These are phyloP conservation scores for Tetradesmus lagerheimii DNA, from an alignment of 139 green algal genomes.

Conservation along the genomic window DNA sequence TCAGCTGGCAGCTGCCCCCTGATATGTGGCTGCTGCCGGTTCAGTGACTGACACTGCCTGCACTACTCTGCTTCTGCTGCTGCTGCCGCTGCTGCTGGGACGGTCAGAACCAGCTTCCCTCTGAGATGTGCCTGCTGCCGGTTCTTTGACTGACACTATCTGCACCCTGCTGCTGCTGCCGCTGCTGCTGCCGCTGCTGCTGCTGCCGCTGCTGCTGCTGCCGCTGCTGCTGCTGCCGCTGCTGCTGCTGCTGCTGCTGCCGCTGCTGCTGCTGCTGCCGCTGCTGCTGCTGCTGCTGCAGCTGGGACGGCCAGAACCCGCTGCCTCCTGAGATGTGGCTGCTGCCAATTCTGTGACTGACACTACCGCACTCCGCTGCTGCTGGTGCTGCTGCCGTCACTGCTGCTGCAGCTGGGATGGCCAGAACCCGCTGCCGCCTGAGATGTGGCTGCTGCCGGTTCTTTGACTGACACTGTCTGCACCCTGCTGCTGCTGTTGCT, in stretches of 20 bases:
- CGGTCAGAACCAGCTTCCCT: conserved; percentile 92
- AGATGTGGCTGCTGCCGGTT: conserved; percentile 99
- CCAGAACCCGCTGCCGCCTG: conserved; percentile 93
- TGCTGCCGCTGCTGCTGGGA: conserved; percentile 93
- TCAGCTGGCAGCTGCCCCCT: no score
- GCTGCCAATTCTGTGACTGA: no score
- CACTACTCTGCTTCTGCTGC: conserved; percentile 99
- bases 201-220: not conserved
- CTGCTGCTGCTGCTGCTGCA: conserved; percentile 94
- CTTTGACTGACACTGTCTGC: no score
- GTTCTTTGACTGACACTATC: no score
- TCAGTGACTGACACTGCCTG: no score
- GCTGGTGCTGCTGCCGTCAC: no score
- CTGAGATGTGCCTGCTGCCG: conserved; percentile 99
- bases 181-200: no score
- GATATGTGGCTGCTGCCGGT: no score
- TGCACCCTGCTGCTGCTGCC: no score
- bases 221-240: no score
- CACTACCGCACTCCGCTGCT: conserved; percentile 98
- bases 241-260: not conserved
- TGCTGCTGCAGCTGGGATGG: conserved; percentile 94
- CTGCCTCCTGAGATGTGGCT: no score
- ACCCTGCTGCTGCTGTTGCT: no score
- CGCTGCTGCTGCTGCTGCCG: not conserved
- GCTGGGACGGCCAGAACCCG: conserved; percentile 95